Base-by-base conservation (phyloP, 1,139 yeast genomes). In the Zygoascus meyerae region DNA sequence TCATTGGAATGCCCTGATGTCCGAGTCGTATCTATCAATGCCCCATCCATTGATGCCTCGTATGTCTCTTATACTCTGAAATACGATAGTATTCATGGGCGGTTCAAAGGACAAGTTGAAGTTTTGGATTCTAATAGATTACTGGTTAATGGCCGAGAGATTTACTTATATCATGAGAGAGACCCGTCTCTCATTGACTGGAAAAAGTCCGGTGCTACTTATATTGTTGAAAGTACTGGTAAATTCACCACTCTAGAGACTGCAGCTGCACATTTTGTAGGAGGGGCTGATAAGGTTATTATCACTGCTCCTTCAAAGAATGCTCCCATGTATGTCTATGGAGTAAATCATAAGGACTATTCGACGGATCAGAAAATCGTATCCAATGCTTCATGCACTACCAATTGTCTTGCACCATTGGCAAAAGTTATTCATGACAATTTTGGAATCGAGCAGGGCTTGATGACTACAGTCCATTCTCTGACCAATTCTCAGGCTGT, bases 401-500 rank as follows among this genome's bases (percentile, higher is more conserved):
- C 92, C 67, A 83, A 83, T 80, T 82, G 92, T 75, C 75, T 84
- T 68, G 92, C 92, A 62, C 92, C 92, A 65, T 78, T 83, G 65
- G 90, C 89, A 70, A 83, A 84, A 77, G 81, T 84, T 62, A 71
- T 83, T 68, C 76, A 83, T 74, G 89, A 83, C 71, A 72, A 71
- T 61, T 83, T 81, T 67, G 90, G 90, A 55, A 79, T 83, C 63
- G 83, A 79, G 64, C 92, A 84, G 74, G 92, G 87, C 73, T 78
- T 83, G 67, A 83, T 83, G 92, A 83, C 92, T 75, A 84, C 92
- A 57, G 87, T 83, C 63, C 92, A 84, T 80, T 83, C 92, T 66
- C 79, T 83, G 74, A 83, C 92, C 60, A 92, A 92, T 66, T 82
- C 92, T 66, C 94, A 84, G 73, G 84, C 84, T 79, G 81, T 90